Base-by-base conservation (phyloP, 306 rosid species). In the Styphnolobium japonicum region DNA sequence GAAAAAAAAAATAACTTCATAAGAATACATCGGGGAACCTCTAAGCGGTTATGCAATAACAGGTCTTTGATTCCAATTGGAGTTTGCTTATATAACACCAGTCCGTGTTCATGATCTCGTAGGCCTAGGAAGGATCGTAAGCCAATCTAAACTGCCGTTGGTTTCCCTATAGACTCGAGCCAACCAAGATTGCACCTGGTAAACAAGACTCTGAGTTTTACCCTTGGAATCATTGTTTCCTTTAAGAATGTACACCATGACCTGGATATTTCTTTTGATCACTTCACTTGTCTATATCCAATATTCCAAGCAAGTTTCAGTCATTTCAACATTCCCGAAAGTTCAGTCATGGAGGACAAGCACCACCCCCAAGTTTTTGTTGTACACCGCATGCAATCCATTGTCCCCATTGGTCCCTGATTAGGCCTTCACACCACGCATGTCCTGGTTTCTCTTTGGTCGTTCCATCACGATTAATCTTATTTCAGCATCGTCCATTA, bases 351-450 rank as follows among this genome's bases (percentile, higher is more conserved):
- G 11, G 6, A 33, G 31, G 34, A 36, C 16, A 33, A 14, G 46
- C 64, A 22, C 45, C 12, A 34, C 57, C 67, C 67, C 27, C 21
- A 79, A 79, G 53, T 16, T 22, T n/a, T 11, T 65, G 49, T 53
- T 77, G 23, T 67, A 77, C 67, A 69, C 6, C 31, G 75, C 57
- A 67, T 55, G 57, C 64, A 57, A 48, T 57, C 14, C n/a, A 15
- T 71, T 60, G 71, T 79, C 40, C 43, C 27, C 60, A 42, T 68
- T 67, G 7, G 2, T 42, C 45, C 16, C 55, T 23, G 3, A 51
- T 71, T 48, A 14, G 19, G 21, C 19, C 53, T 15, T 48, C 53
- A 48, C 4, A 48, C 55, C 21, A 64, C 73, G 73, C 81, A 51
- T 76, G 65, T 27, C 31, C 31, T 27, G 31, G 1, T 1, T n/a